Base-by-base conservation (phyloP, 1,139 yeast genomes). In the Candida pseudoviswanathii region DNA sequence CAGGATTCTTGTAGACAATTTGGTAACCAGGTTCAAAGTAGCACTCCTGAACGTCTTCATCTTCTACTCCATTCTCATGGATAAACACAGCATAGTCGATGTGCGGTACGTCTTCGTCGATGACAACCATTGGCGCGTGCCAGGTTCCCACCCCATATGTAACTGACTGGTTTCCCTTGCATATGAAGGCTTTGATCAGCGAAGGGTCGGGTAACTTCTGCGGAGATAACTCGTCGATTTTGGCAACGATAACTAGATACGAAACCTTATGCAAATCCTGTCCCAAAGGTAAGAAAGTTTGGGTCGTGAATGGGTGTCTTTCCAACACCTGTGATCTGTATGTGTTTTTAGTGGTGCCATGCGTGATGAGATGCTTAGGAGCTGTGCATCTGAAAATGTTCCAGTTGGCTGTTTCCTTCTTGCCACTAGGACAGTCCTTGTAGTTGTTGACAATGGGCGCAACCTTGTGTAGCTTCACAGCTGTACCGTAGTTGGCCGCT, bases 41-140 rank as follows among this genome's bases (percentile, higher is more conserved):
- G 48, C 86, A 82, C 62, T 92, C 97, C 62, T 89, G 86, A 61
- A 94, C 86, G 62, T 91, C 96, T 58, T 89, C 95, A 8, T 82
- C 84, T 0, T 85, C 77, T 0, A 86, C 84, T 0, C 90, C 94
- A 57, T 87, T 87, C 60, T 91, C 97, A 60, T 87, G 88, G 45
- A 89, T 86, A 48, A 90, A 73, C 11, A 92, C 97, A 2, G 90
- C 92, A 71, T 91, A 92, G 60, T 91, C 96, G 27, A 89, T 66
- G 51, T 73, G 65, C 1, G 81, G 71, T 8, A 78, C 75, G 7
- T 66, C 62, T 40, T 79, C 78, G 48, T 78, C 82, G 27, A 81
- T 65, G 5, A 89, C 94, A 38, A 92, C 86, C 97, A 92, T 92
- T 1, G 98, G 98, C 0, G 97, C 96, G 64, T 92, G 98, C 80